Evolutionary conservation across 2,329 filamentous ascomycete genomes (phyloP).

Genomic region (Fusarium verticillioides): DNA sequence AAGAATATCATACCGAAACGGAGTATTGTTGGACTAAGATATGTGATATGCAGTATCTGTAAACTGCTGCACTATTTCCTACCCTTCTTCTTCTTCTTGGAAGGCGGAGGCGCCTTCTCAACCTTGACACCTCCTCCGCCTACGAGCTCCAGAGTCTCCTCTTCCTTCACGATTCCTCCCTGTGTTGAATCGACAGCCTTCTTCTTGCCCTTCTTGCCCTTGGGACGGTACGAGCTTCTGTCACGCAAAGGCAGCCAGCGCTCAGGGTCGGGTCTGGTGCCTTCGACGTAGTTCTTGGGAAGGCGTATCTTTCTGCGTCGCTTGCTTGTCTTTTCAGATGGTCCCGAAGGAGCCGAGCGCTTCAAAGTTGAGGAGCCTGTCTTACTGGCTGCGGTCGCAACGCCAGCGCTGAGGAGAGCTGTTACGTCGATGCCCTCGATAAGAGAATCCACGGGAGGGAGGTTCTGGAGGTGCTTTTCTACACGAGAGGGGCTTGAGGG

Average conservation of each 20-base stretch:
- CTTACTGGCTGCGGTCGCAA: constrained; percentile 57
- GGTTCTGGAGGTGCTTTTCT: constrained; percentile 62
- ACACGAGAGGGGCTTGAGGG: constrained; percentile 67
- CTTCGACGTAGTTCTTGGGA: constrained; percentile 79
- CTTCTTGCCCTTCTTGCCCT: constrained; percentile 92
- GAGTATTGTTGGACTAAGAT: neutral
- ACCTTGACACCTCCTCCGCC: constrained; percentile 74
- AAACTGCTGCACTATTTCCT: constrained; percentile 58
- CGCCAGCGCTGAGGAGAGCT: constrained; percentile 72
- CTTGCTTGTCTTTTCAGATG: constrained; percentile 58
- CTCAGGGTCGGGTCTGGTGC: constrained; percentile 87
- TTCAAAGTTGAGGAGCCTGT: constrained; percentile 58
- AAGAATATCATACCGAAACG: neutral
- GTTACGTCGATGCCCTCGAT: constrained; percentile 69
- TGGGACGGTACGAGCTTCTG: constrained; percentile 87
- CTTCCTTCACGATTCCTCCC: constrained; percentile 82
- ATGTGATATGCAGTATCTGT: neutral
- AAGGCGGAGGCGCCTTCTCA: constrained; percentile 63
- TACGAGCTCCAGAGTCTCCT: constrained; percentile 72
- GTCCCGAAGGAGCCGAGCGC: constrained; percentile 55
- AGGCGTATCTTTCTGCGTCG: constrained; percentile 70
- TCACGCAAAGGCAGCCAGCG: constrained; percentile 93
- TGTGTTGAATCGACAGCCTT: constrained; percentile 83
- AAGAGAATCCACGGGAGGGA: constrained; percentile 72
- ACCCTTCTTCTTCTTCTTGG: constrained; percentile 64